Base-by-base conservation (phyloP, 257 asterid species). In the Gynochthodes officinalis region DNA sequence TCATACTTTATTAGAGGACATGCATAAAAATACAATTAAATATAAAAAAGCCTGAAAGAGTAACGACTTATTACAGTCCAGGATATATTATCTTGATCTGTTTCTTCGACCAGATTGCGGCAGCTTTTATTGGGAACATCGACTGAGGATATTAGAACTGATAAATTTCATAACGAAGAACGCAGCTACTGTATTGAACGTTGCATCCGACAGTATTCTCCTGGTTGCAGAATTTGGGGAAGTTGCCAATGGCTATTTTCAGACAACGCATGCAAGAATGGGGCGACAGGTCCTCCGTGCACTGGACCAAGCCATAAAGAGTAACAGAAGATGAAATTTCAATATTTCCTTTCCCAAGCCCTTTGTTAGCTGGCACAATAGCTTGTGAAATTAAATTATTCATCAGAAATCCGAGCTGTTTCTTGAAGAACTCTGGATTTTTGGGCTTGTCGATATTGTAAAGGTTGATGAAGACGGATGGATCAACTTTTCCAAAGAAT, bases 261-360 rank as follows among this genome's bases (percentile, higher is more conserved):
- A 93, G 28, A 63, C 98, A 93, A 73, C 86, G 87, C 42, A 89
- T 83, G 32, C 96, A 91, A 59, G 73, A 76, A 14, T 76, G 5
- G 11, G 43, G 67, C 7, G 90, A 75, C 9, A 93, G 44, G 66
- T 89, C 97, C 67, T 89, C 69, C 0, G 89, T 89, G 91, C 97
- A 93, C 50, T 93, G 97, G 71, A 78, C 93, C 89, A 90, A 73
- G 0, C 84, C 96, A 30, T 90, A 89, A 16, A 93, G 82, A 27
- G 80, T 83, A 7, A 71, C 12, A 44, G 80, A 85, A 7, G 77
- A 49, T 0, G 92, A 79, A 4, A 89, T 7, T 7, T 74, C 64
- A 13, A 53, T 76, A 79, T 84, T 82, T 42, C 87, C 94, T 43
- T 73, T 85, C 1, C 94, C 96, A 5, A 90, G 74, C 25, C 95